These are phyloP conservation scores for Neonectria ditissima DNA, from an alignment of 2,329 filamentous ascomycete genomes.

Conservation along the genomic window DNA sequence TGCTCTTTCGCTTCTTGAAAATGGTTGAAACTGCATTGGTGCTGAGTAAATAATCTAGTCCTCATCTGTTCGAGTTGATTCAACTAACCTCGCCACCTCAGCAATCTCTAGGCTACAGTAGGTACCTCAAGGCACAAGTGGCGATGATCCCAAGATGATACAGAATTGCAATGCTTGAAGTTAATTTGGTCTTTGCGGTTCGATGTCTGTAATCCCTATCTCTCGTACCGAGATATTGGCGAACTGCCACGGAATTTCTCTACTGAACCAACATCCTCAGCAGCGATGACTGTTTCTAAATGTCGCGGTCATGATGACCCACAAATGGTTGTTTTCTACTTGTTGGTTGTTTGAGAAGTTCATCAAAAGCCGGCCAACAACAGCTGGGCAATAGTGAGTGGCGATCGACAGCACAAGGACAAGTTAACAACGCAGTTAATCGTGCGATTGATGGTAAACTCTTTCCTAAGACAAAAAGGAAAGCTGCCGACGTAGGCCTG, in stretches of 20 bases:
- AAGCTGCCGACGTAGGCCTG: conserved; percentile 5
- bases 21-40: too few species aligned
- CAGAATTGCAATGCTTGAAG: too few species aligned
- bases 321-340: neutral
- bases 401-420: neutral
- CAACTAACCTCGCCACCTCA: too few species aligned
- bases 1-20: too few species aligned
- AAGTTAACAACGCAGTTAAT: neutral
- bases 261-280: neutral
- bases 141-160: too few species aligned
- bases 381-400: neutral
- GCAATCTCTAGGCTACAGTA: too few species aligned
- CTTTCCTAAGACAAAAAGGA: neutral
- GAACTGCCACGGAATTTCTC: neutral
- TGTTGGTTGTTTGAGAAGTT: neutral
- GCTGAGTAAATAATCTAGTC: too few species aligned
- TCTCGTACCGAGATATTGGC: too few species aligned
- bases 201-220: too few species aligned
- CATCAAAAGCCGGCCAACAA: neutral
- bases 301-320: neutral
- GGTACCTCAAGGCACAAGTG: too few species aligned
- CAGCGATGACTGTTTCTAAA: neutral
- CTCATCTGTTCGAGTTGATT: too few species aligned
- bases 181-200: too few species aligned
- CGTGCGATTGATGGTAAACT: neutral